phyloP scores from a whole-genome alignment of 2,329 filamentous ascomycete species.

The Xylaria multiplex region DNA sequence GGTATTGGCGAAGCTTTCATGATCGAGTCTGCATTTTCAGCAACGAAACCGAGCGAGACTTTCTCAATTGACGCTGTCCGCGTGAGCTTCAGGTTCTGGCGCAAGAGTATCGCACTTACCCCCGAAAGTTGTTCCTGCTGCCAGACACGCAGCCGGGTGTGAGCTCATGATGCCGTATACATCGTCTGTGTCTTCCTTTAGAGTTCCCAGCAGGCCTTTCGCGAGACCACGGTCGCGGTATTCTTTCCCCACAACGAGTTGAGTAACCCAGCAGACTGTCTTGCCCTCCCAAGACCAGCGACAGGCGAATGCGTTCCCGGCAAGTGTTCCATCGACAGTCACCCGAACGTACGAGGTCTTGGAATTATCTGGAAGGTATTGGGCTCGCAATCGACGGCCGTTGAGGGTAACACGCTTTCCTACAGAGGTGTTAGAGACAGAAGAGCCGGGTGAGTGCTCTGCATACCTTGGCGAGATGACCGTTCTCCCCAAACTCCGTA shows the following conservation, averaged over 20 bases:
- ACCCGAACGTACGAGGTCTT: slow-evolving; percentile 49
- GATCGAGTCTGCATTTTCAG: slow-evolving; percentile 45
- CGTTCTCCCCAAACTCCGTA: slow-evolving; percentile 45
- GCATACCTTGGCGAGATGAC: slow-evolving; percentile 11
- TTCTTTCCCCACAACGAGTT: slow-evolving; percentile 52
- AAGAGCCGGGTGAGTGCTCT: slow-evolving; percentile 1
- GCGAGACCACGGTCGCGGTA: slow-evolving; percentile 53
- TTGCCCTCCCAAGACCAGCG: slow-evolving; percentile 49
- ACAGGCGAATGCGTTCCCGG: slow-evolving; percentile 51
- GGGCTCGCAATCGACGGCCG: slow-evolving; percentile 49
- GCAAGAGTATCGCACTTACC: slow-evolving; percentile 38
- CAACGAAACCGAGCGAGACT: slow-evolving; percentile 25
- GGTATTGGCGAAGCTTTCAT: slow-evolving; percentile 51
- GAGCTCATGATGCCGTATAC: slow-evolving; percentile 55
- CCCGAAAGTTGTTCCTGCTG: slow-evolving; percentile 47
- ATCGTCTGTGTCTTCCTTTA: slow-evolving; percentile 47
- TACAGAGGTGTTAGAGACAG: slow-evolving; percentile 21
- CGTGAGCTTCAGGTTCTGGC: slow-evolving; percentile 10
- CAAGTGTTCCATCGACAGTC: slow-evolving; percentile 47
- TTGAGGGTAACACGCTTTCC: slow-evolving; percentile 33
- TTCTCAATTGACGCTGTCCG: slow-evolving; percentile 26
- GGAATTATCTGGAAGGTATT: slow-evolving; percentile 47
- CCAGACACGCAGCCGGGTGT: slow-evolving; percentile 51
- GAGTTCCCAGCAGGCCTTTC: slow-evolving; percentile 46
- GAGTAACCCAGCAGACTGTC: slow-evolving; percentile 54